Percentiles rank a stretch among this genome's conserved stretches.
phyloP scores from a whole-genome alignment of 768 basidiomycete species.

The Tephrocybe rancida region DNA sequence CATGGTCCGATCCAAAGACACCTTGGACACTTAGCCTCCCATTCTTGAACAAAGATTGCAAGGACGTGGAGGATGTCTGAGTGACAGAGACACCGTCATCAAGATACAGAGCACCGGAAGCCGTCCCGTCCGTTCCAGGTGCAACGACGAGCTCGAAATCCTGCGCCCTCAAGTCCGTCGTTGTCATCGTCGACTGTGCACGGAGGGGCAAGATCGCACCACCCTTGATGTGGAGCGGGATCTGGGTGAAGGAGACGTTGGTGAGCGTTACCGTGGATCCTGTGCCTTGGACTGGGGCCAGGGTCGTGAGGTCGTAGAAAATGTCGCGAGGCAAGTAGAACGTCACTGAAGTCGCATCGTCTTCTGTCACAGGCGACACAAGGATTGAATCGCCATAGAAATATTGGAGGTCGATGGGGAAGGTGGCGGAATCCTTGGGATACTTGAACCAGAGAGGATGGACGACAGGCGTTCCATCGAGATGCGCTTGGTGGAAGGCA shows the following conservation, averaged over 20 bases:
- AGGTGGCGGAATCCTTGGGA: conserved; percentile 62
- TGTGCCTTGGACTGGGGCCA: conserved; percentile 47
- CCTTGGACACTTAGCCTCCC: conserved; percentile 36
- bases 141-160: conserved; percentile 70
- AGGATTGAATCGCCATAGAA: conserved; percentile 69
- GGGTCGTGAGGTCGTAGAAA: conserved; percentile 65
- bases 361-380: conserved; percentile 68
- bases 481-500: conserved; percentile 58
- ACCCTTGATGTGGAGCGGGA: conserved; percentile 65
- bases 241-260: conserved; percentile 55
- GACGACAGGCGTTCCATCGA: conserved; percentile 66
- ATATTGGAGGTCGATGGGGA: conserved; percentile 66
- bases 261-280: conserved; percentile 46
- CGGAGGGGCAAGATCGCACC: conserved; percentile 63
- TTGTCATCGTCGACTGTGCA: conserved; percentile 59
- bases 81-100: conserved; percentile 64
- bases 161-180: conserved; percentile 50
- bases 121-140: conserved; percentile 51
- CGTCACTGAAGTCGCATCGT: conserved; percentile 57
- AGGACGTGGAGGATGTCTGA: conserved; percentile 31
- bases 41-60: conserved; percentile 33
- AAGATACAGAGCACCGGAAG: conserved; percentile 56
- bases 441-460: conserved; percentile 69
- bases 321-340: conserved; percentile 65
- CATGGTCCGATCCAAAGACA: conserved; percentile 35